These are phyloP conservation scores for Salix exigua DNA, from an alignment of 345 rosid species.

Conservation along the genomic window DNA sequence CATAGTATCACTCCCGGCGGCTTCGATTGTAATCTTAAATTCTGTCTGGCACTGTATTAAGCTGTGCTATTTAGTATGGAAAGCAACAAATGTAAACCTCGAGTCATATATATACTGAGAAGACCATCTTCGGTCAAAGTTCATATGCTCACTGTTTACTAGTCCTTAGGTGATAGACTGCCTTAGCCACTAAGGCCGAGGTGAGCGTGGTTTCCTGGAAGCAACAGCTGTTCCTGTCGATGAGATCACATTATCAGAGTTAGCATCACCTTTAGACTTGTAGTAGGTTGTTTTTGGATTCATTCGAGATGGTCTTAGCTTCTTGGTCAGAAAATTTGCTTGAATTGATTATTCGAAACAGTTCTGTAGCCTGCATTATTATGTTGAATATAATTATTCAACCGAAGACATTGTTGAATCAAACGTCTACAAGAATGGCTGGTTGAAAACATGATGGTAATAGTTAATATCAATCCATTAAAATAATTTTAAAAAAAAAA, in stretches of 20 bases:
- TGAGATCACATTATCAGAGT: constrained; percentile 6
- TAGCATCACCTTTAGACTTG: constrained; percentile 17
- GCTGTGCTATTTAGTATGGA: neutral
- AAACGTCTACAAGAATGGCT: no score
- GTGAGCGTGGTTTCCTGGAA: constrained; percentile 36
- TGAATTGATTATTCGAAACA: neutral
- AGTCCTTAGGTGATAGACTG: neutral
- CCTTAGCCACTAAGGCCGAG: neutral
- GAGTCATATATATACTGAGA: neutral
- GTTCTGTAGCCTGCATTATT: neutral
- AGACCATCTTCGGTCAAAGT: constrained; percentile 30
- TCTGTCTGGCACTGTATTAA: neutral
- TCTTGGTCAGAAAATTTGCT: constrained; percentile 19
- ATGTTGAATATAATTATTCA: neutral
- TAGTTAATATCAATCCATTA: no score
- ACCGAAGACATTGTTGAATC: neutral
- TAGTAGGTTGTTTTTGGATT: constrained; percentile 1
- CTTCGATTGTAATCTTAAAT: neutral
- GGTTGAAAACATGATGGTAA: no score
- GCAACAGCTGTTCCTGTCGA: constrained; percentile 22
- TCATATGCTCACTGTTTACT: constrained; percentile 27
- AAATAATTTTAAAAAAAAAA: no score
- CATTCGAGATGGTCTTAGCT: constrained; percentile 18
- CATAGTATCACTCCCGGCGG: constrained; percentile 3
- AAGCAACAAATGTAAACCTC: neutral